Base-by-base conservation (phyloP, 2,329 filamentous ascomycete species). In the Coniochaeta hoffmannii region DNA sequence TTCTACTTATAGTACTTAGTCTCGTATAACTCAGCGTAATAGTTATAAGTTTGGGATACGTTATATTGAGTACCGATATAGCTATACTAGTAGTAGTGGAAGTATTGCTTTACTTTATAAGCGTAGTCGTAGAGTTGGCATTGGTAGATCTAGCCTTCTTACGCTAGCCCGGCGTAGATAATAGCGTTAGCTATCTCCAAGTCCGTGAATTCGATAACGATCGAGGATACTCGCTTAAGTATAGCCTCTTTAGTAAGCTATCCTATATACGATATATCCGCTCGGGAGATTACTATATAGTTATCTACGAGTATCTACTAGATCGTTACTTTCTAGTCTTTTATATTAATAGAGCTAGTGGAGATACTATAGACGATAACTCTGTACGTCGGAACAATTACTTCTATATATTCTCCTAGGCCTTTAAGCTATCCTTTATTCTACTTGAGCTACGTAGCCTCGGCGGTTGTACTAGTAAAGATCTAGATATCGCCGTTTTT, bases 31-130 rank as follows among this genome's bases (percentile, higher is more conserved):
- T 61, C 61, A 8, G 60, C 57, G 54, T 60, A 66, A 61, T 63
- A 63, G 60, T 61, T 59, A 52, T 59, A 65, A 58, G 46, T 59
- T 61, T 64, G 56, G 49, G 59, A 50, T 53, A 55, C 56, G 49
- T 65, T 50, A n/a, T 28, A 50, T 50, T 50, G 46, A 50, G 46
- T 50, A 19, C 46, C 26, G 26, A 50, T 24, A 56, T 64, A 60
- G 44, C 62, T 60, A 36, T 64, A 64, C 34, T 63, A 55, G 34
- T 64, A 61, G 61, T 60, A 64, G 17, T 57, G 51, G 57, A 63
- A 62, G 60, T 58, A 66, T 59, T 65, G 61, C 54, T 66, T 66
- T 15, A 66, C 54, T 58, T 57, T 63, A 57, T 57, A 65, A 46
- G 58, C 55, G 24, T 58, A 50, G 56, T 65, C 59, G 53, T 66